Evolutionary conservation across 768 basidiomycete genomes (phyloP), one percentile per base, ranked within the genome.

Genomic region (Suillus alpinus): DNA sequence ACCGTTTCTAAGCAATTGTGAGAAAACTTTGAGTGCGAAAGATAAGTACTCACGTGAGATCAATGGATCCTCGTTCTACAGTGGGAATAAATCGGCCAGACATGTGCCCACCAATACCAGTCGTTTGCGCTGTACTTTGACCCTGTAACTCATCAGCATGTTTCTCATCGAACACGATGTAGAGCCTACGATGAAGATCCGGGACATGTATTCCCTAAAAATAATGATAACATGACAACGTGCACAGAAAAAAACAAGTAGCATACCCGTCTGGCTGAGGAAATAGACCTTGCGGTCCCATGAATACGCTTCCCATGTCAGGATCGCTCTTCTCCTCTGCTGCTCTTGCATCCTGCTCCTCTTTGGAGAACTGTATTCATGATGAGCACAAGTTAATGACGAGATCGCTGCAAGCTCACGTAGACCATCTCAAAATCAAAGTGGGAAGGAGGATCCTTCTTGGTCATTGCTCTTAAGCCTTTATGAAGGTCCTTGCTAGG

Each of bases 21-120:
- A 20, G 6, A 47, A 44, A 26, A 31, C 14, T 58, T 52, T 10
- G 49, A 36, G 32, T 43, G n/a, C 16, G 31, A 29, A 56, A 51
- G 47, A 31, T 40, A 36, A 29, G 41, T 18, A 59, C 87, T 74
- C 69, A 92, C 88, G 92, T 87, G 37, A 95, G 77, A 74, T 94
- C 95, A 58, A 96, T 88, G 0, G 90, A 88, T 73, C 97, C 94
- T 65, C 96, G 84, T 73, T 98, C 96, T 6, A 98, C 93, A 0
- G 96, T 98, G 7, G 94, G 92, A 56, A 98, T 94, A 70, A 97
- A 97, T 6, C 94, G 81, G 9, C 90, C 87, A 2, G 93, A 80
- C 59, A 90, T 74, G 58, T 88, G 84, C 0, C 81, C 76, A 2
- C 78, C 80, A 34, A 86, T 75, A 31, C 95, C 95, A 0, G 95